phyloP scores from a whole-genome alignment of 1,139 yeast genomes.

The Yamadazyma triangularis region DNA sequence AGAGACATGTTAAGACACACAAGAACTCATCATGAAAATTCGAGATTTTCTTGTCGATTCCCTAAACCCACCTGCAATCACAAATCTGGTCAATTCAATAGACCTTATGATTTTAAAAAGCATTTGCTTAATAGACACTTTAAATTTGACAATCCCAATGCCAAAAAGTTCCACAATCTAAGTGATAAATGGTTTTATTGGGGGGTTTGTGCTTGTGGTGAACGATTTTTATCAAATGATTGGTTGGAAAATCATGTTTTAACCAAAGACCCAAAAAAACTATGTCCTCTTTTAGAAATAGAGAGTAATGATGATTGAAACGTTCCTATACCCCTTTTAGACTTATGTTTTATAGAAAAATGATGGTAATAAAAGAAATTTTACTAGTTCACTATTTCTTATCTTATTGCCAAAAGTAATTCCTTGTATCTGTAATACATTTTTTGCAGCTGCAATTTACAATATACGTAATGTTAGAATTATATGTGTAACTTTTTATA shows the following conservation, averaged over 20 bases:
- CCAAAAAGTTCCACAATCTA: slow-evolving; percentile 47
- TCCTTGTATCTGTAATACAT: too few species aligned
- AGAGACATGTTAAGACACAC: slow-evolving; percentile 64
- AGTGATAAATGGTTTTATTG: slow-evolving; percentile 47
- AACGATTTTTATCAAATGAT: slow-evolving; percentile 41
- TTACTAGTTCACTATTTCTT: too few species aligned
- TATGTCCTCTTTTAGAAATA: slow-evolving; percentile 26
- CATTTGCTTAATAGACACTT: slow-evolving; percentile 64
- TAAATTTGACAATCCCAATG: slow-evolving; percentile 46
- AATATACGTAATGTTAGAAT: too few species aligned
- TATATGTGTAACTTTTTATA: too few species aligned
- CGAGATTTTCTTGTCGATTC: slow-evolving; percentile 57
- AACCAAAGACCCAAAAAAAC: slow-evolving; percentile 21
- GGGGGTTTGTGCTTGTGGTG: slow-evolving; percentile 61
- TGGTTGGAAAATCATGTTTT: slow-evolving; percentile 60
- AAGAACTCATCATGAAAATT: slow-evolving; percentile 57
- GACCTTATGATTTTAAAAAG: slow-evolving; percentile 68
- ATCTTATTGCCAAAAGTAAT: too few species aligned
- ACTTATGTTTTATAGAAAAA: too few species aligned
- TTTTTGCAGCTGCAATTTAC: too few species aligned
- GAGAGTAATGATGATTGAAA: too few species aligned
- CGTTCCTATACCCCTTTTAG: too few species aligned
- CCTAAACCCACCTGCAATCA: slow-evolving; percentile 56
- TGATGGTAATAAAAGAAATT: too few species aligned
- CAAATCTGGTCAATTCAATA: slow-evolving; percentile 58